phyloP scores from a whole-genome alignment of 2,329 filamentous ascomycete genomes.

The Dothidotthia symphoricarpi region DNA sequence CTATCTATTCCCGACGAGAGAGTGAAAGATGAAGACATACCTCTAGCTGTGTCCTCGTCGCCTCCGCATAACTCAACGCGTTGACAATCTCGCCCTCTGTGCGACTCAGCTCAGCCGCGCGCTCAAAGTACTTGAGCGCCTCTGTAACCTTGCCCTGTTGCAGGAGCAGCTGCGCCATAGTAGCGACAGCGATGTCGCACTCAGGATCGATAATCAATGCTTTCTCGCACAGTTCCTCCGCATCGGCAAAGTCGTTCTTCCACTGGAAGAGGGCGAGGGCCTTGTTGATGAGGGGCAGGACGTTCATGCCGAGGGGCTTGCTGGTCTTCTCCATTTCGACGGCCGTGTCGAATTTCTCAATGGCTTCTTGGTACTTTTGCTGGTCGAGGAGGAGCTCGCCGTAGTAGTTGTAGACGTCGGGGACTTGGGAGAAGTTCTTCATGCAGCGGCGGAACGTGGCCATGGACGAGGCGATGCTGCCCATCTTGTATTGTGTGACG shows the following conservation, averaged over 20 bases:
- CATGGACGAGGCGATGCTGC: conserved; percentile 95
- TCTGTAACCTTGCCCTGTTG: conserved; percentile 97
- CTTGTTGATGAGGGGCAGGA: conserved; percentile 97
- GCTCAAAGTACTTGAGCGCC: conserved; percentile 94
- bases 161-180: conserved; percentile 94
- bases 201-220: conserved; percentile 97
- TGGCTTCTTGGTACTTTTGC: conserved; percentile 89
- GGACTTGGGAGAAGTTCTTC: conserved; percentile 96
- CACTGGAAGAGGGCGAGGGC: conserved; percentile 95
- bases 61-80: conserved; percentile 93
- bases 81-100: conserved; percentile 97
- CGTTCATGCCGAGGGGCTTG: conserved; percentile 95
- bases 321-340: conserved; percentile 97
- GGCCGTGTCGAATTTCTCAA: conserved; percentile 97
- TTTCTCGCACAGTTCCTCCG: conserved; percentile 95
- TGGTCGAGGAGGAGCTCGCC: conserved; percentile 96
- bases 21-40: conserved; percentile 16
- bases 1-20: not conserved
- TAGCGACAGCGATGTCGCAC: conserved; percentile 97
- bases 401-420: conserved; percentile 99
- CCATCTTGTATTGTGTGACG: conserved; percentile 99
- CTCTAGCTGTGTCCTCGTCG: conserved; percentile 91
- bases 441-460: conserved; percentile 95
- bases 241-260: conserved; percentile 94
- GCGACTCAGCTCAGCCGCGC: conserved; percentile 87